phyloP scores from a whole-genome alignment of 2,329 filamentous ascomycete genomes.

The Talaromyces sp. region DNA sequence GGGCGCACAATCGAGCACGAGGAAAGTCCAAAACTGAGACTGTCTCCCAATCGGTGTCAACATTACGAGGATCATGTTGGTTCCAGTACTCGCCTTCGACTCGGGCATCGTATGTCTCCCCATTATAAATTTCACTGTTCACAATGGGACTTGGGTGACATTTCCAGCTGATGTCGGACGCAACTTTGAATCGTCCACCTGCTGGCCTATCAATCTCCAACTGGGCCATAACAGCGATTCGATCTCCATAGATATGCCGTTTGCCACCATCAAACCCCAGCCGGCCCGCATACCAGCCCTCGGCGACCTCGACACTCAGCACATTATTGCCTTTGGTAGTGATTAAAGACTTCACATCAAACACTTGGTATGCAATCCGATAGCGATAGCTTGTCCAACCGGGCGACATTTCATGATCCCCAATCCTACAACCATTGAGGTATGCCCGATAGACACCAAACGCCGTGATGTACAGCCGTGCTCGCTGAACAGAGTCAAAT shows the following conservation, averaged over 20 bases:
- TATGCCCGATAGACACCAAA: constrained; percentile 48
- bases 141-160: neutral
- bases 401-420: constrained; percentile 46
- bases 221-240: neutral
- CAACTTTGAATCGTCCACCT: neutral
- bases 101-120: neutral
- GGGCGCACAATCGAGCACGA: neutral
- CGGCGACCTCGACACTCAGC: constrained; percentile 37
- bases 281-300: constrained; percentile 50
- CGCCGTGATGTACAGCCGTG: constrained; percentile 46
- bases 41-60: neutral
- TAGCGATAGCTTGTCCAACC: constrained; percentile 54
- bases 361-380: constrained; percentile 53
- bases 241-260: constrained; percentile 13
- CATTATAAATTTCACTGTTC: neutral
- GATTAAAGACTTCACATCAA: constrained; percentile 50
- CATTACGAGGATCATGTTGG: neutral
- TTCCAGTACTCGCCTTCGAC: neutral
- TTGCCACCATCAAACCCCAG: constrained; percentile 29
- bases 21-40: neutral
- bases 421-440: constrained; percentile 48
- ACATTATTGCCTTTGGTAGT: neutral
- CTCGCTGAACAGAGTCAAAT: constrained; percentile 19
- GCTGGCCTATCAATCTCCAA: neutral
- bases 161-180: neutral